Evolutionary conservation across 2,329 filamentous ascomycete genomes (phyloP), one percentile per base, ranked within the genome.

Genomic region (Allantophomopsis lycopodina): DNA sequence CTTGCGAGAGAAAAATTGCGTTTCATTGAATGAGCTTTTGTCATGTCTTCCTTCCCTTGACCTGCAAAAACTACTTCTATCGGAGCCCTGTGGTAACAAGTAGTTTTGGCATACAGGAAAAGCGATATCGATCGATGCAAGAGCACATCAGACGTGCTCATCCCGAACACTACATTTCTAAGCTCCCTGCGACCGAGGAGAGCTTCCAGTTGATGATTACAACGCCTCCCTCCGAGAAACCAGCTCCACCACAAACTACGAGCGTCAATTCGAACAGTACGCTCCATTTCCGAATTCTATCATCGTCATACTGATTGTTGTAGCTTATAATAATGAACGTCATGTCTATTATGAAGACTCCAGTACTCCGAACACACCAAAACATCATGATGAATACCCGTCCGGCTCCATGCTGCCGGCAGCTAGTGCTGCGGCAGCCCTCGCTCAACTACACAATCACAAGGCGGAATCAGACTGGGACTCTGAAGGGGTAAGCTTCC

Each of bases 91-190:
- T 57, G 50, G 53, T 54, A 55, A 55, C 51, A 49, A 42, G 43
- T 48, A 50, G 23, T 28, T 28, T 28, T 28, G 23, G 23, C 23
- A 28, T 28, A 60, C 63, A 93, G 86, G 86, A 93, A 68, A 94
- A 94, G 64, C 76, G 85, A 51, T 98, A 88, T 66, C 87, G 91
- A 61, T 96, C 89, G 47, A 96, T 98, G 86, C 91, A 96, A 65
- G 91, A 98, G 73, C 91, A 98, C 58, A 96, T 98, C 55, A 85
- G 91, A 54, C 81, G 91, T 61, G 89, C 91, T 50, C 91, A 98
- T 60, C 89, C 89, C 45, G 87, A 94, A 60, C 83, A 95, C 61
- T 96, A 96, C 65, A 94, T 98, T 53, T 80, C 91, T 37, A 95
- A 96, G 73, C 82, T 96, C 52, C 89, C 91, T 50, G 91, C 91